Base-by-base conservation (phyloP, 495 filamentous ascomycete genomes). In the Tuber indicum region DNA sequence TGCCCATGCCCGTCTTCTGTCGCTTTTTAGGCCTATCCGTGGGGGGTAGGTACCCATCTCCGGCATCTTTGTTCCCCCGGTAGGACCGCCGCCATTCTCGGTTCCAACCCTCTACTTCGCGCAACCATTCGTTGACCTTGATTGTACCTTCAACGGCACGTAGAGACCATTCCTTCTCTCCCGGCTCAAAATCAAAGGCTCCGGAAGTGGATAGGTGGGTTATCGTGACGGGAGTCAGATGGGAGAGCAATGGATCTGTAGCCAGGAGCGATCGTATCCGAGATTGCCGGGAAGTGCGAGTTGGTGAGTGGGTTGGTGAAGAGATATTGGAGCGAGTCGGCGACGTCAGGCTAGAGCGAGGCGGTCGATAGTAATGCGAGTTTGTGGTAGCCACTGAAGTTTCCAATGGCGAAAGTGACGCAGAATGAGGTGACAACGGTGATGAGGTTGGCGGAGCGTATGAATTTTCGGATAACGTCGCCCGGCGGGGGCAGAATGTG, bases 21-120 rank as follows among this genome's bases (percentile, higher is more conserved):
- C 81, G 52, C 62, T 82, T 81, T 46, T 74, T 79, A 36, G 75
- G 73, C 26, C 52, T 62, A n/a, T 74, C 75, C 4, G 75, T 62
- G 5, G 81, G 82, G 8, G 81, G 82, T 7, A 83, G 69, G 70
- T 83, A 83, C 12, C 82, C 82, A 5, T 74, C 82, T 1, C 82
- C 81, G 39, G 71, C 72, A 45, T 81, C 78, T 45, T 72, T 77
- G 3, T 45, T 62, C 36, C 74, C 62, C 36, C 45, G 44, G 41
- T 71, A 72, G 32, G 78, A 44, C n/a, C 43, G 66, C 43, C 78
- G 69, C 82, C 82, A 83, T 41, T 74, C 72, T 19, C 78, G 36
- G 39, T 78, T 79, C 82, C 82, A 83, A 17, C 79, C 79, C 52
- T 83, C 82, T 1, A 83, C 79, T 69, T 83, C 82, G 4, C 82